A percentile compares a stretch with the other conserved stretches of the same genome.
phyloP scores from a whole-genome alignment of 805 yeast species.

The Ogataea degrootiae region DNA sequence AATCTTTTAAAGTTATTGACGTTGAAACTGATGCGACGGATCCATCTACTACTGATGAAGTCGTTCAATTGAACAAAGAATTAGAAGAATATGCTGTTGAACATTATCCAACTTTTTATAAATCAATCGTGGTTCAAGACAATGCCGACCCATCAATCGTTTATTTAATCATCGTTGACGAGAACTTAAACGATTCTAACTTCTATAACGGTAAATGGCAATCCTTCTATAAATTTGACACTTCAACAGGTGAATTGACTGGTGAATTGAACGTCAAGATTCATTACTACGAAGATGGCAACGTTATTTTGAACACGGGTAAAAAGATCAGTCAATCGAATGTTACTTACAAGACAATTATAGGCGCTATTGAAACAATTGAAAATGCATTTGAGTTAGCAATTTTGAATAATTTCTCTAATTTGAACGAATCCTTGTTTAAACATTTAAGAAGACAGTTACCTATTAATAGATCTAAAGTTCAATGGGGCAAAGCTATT shows the following conservation, averaged over 20 bases:
- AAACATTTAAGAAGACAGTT: conserved; percentile 84
- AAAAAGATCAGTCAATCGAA: conserved; percentile 30
- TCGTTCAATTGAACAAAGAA: conserved; percentile 15
- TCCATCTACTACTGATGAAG: not conserved
- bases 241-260: conserved; percentile 27
- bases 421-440: conserved; percentile 75
- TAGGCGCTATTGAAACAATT: conserved; percentile 44
- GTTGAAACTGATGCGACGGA: conserved; percentile 32
- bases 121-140: conserved; percentile 40
- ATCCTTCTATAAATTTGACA: conserved; percentile 51
- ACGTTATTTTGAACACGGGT: conserved; percentile 66
- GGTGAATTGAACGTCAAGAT: conserved; percentile 68
- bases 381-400: conserved; percentile 60
- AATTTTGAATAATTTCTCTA: conserved; percentile 58
- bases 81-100: conserved; percentile 51
- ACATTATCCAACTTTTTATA: conserved; percentile 59
- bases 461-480: conserved; percentile 86
- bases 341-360: conserved; percentile 21
- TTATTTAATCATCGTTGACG: conserved; percentile 59
- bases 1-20: conserved; percentile 44
- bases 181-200: conserved; percentile 66
- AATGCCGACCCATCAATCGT: conserved; percentile 29
- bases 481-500: conserved; percentile 93
- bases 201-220: conserved; percentile 90
- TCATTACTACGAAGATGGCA: conserved; percentile 95